Evolutionary conservation across 2,329 filamentous ascomycete genomes (phyloP).

Genomic region (Escovopsis weberi): DNA sequence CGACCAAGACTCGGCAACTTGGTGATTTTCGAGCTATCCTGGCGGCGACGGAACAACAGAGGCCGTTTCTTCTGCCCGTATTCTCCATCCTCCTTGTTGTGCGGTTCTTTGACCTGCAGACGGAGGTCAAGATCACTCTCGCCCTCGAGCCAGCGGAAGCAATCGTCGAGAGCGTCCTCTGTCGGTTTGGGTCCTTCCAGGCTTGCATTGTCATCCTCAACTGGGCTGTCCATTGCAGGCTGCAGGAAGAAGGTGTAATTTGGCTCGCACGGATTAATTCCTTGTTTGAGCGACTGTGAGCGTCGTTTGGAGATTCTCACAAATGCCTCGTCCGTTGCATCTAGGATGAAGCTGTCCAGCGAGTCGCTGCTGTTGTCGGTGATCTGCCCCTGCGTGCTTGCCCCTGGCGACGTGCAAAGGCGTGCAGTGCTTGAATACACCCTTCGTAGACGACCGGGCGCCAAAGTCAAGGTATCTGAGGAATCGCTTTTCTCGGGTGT

Average conservation of each 20-base stretch:
- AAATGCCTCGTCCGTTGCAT: constrained; percentile 14
- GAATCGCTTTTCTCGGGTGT: constrained; percentile 3
- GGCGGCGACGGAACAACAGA: constrained; percentile 52
- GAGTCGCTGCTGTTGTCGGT: constrained; percentile 1
- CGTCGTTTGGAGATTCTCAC: constrained; percentile 14
- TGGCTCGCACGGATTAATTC: constrained; percentile 1
- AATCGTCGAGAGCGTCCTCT: constrained; percentile 46
- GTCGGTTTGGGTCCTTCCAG: constrained; percentile 14
- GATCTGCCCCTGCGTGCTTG: background rate
- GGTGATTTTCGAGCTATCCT: constrained; percentile 44
- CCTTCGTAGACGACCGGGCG: background rate
- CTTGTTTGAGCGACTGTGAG: constrained; percentile 10
- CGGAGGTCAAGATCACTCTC: constrained; percentile 54
- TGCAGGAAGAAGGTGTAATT: background rate
- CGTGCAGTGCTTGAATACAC: constrained; percentile 7
- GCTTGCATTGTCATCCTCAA: constrained; percentile 7
- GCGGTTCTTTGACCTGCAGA: constrained; percentile 56
- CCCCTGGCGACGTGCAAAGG: constrained; percentile 3
- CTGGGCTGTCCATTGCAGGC: constrained; percentile 13
- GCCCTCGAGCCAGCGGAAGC: constrained; percentile 61
- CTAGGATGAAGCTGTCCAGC: constrained; percentile 29
- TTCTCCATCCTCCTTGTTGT: constrained; percentile 35
- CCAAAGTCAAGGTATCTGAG: constrained; percentile 3
- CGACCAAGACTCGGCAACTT: constrained; percentile 45
- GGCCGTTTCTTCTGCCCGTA: constrained; percentile 28